Conservation (phyloP, 208 protist species). For the Lotmaria passim region DNA sequence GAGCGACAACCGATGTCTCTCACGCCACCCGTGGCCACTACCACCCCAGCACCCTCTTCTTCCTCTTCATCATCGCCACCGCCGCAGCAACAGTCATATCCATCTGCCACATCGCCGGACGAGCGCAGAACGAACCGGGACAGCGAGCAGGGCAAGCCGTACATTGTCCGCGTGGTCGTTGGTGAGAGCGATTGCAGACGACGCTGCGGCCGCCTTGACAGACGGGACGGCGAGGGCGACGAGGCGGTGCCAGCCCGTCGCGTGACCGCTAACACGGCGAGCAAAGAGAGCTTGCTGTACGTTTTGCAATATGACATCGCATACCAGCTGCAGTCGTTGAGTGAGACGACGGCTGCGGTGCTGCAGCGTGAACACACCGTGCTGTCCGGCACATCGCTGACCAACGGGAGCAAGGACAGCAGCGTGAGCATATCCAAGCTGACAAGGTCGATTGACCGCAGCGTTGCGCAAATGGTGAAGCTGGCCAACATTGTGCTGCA, state of each 20-base stretch:
- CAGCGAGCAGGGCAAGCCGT: conserved; percentile 56
- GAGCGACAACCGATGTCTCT: no score
- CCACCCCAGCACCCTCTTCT: no score
- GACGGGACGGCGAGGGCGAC: background rate
- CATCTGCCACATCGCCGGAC: background rate
- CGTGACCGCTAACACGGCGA: conserved; percentile 29
- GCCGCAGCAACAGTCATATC: conserved; percentile 2
- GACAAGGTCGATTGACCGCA: conserved; percentile 25
- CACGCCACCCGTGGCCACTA: no score
- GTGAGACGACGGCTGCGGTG: conserved; percentile 59
- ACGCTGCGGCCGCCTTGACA: background rate
- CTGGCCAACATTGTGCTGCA: conserved; percentile 85
- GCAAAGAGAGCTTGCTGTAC: conserved; percentile 65
- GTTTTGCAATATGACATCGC: conserved; percentile 81
- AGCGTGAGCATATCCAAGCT: conserved; percentile 37
- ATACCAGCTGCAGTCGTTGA: conserved; percentile 85
- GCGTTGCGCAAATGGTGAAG: conserved; percentile 52
- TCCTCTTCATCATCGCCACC: no score
- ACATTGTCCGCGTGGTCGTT: conserved; percentile 86
- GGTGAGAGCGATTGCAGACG: conserved; percentile 34
- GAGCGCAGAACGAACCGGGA: background rate
- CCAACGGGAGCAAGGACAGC: conserved; percentile 27
- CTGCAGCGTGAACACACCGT: conserved; percentile 67
- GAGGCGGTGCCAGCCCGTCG: background rate
- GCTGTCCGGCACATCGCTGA: conserved; percentile 46